Evolutionary conservation across 345 rosid genomes (phyloP).

Genomic region (Adansonia digitata): DNA sequence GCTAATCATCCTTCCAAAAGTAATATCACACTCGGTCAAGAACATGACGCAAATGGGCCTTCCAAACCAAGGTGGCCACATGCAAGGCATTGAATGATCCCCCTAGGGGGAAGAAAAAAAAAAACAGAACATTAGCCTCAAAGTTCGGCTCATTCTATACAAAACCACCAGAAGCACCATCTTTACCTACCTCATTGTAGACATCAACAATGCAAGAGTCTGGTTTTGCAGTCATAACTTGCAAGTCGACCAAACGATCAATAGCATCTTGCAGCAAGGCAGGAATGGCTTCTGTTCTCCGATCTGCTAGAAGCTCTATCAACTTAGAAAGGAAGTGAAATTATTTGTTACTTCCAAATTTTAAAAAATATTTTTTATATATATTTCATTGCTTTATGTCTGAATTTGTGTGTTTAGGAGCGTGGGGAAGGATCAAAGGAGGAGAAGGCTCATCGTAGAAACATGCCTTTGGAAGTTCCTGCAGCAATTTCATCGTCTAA

Average conservation of each 20-base stretch:
- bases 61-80: slow-evolving; percentile 73
- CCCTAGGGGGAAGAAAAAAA: slow-evolving; percentile 44
- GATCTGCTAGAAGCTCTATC: slow-evolving; percentile 9
- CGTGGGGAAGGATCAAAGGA: neutral
- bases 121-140: slow-evolving; percentile 8
- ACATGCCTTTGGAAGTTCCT: slow-evolving; percentile 60
- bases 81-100: slow-evolving; percentile 82
- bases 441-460: neutral
- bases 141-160: neutral
- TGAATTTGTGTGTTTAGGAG: neutral
- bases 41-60: slow-evolving; percentile 63
- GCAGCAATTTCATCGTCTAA: slow-evolving; percentile 53
- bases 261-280: slow-evolving; percentile 67
- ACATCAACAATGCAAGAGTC: slow-evolving; percentile 82
- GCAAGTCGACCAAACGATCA: slow-evolving; percentile 53
- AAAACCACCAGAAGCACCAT: slow-evolving; percentile 7
- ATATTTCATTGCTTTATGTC: neutral
- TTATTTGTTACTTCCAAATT: neutral
- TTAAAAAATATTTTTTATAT: neutral
- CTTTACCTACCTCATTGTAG: slow-evolving; percentile 59
- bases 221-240: slow-evolving; percentile 62
- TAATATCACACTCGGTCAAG: slow-evolving; percentile 76
- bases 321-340: neutral
- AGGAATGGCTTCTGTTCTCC: slow-evolving; percentile 65
- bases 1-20: slow-evolving; percentile 65